These are phyloP conservation scores for Atractiella rhizophila DNA, from an alignment of 768 basidiomycete genomes.

Conservation along the genomic window DNA sequence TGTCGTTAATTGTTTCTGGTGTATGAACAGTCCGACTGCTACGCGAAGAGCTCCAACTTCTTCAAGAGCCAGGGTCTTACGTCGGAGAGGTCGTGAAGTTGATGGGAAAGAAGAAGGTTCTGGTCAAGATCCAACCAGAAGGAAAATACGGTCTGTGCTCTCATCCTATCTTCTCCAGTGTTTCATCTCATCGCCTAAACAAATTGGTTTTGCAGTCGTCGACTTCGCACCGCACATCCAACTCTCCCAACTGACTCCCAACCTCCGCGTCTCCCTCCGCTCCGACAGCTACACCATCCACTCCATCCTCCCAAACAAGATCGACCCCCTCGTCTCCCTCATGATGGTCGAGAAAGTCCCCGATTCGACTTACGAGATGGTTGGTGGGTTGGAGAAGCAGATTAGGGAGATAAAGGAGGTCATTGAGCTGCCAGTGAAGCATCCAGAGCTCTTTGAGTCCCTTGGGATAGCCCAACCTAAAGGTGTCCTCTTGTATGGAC, in stretches of 20 bases:
- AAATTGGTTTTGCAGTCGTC: conserved; percentile 47
- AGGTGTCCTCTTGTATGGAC: conserved; percentile 82
- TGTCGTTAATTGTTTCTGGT: neutral
- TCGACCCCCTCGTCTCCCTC: conserved; percentile 87
- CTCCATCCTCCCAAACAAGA: conserved; percentile 88
- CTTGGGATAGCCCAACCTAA: conserved; percentile 94
- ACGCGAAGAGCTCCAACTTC: conserved; percentile 60
- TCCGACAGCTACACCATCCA: conserved; percentile 92
- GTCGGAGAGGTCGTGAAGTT: conserved; percentile 95
- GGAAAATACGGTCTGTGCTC: conserved; percentile 77
- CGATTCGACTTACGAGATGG: conserved; percentile 98
- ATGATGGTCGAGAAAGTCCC: conserved; percentile 99
- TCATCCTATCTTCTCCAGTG: neutral
- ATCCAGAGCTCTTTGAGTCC: conserved; percentile 85
- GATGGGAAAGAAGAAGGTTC: conserved; percentile 96
- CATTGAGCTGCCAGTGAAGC: conserved; percentile 89
- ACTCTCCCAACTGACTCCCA: conserved; percentile 47
- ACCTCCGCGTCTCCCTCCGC: conserved; percentile 76
- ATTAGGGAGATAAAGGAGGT: conserved; percentile 99
- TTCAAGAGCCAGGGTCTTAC: conserved; percentile 89
- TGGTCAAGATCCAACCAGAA: conserved; percentile 95
- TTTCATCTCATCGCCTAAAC: too few species aligned
- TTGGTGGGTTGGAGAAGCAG: conserved; percentile 90
- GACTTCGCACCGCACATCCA: conserved; percentile 77
- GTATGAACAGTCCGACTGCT: conserved; percentile 67